Base-by-base conservation (phyloP, 2,329 filamentous ascomycete genomes). In the Neoascochyta sp. region DNA sequence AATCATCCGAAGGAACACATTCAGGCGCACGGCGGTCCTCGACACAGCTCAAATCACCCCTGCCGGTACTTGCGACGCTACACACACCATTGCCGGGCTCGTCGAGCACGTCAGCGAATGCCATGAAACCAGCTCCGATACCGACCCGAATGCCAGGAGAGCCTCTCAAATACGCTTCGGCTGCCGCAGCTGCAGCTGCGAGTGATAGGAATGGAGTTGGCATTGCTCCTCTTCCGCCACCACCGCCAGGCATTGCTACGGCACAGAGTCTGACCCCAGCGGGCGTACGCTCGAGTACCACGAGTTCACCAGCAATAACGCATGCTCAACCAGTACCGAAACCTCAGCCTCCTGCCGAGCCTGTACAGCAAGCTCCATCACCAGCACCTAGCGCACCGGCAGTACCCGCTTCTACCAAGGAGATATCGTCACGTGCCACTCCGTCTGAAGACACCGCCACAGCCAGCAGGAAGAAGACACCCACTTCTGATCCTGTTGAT, bases 101-200 rank as follows among this genome's bases (percentile, higher is more conserved):
- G 35, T 74, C 76, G 47, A 84, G 75, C 56, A 65, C 73, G 28
- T 67, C 74, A 34, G 73, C 71, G 30, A 73, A 72, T 30, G 69
- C 74, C 30, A 96, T 96, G 90, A 98, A 96, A 69, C 90, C 92
- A 9, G 92, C 92, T 11, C 81, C 87, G 11, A 67, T 89, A 50
- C 92, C 92, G 1, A 80, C 85, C 36, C 79, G 90, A 60, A 81
- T 86, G 5, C 84, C 87, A 4, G 88, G 88, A 26, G 90, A 96
- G 62, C 86, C 85, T 2, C 72, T 98, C 46, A 96, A 96, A 66
- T 98, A 98, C 60, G 92, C 92, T 24, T 96, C 92, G 20, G 92
- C 92, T 0, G 92, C 92, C 0, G 92, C 92, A 0, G 92, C 92
- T 0, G 92, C 90, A 0, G 90, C 92, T 1, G 87, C 89, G 24